These are phyloP conservation scores for Casuarina equisetifolia DNA, from an alignment of 306 rosid species.

Conservation along the genomic window DNA sequence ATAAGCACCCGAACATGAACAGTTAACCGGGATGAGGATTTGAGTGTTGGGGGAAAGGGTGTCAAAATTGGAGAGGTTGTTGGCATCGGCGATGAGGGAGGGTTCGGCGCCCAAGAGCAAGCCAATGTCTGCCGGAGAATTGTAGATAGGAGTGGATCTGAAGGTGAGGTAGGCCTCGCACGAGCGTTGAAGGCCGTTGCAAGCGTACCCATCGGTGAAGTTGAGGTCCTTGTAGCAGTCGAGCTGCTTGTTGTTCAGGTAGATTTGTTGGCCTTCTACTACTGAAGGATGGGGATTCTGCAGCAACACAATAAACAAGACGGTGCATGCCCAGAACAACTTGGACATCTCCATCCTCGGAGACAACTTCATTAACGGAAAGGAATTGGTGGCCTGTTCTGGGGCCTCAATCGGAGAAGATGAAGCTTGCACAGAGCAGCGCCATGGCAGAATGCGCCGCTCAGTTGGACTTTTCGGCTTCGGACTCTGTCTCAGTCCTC, in stretches of 20 bases:
- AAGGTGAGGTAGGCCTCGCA: slow-evolving; percentile 69
- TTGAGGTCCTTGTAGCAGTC: slow-evolving; percentile 31
- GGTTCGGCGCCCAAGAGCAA: slow-evolving; percentile 40
- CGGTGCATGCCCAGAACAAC: neutral
- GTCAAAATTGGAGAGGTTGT: slow-evolving; percentile 48
- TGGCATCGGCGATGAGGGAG: slow-evolving; percentile 35
- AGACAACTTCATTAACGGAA: too few relatives aligned
- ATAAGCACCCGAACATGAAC: slow-evolving; percentile 46
- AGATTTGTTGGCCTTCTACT: slow-evolving; percentile 43
- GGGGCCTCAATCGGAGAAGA: too few relatives aligned
- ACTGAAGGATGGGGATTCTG: neutral
- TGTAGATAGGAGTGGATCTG: slow-evolving; percentile 44
- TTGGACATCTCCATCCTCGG: neutral
- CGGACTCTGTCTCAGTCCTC: too few relatives aligned
- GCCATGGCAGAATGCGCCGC: too few relatives aligned
- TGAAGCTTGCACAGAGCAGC: too few relatives aligned
- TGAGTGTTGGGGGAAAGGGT: slow-evolving; percentile 28
- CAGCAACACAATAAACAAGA: neutral
- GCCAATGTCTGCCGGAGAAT: slow-evolving; percentile 37
- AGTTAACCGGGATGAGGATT: slow-evolving; percentile 49
- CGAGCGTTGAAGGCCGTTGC: slow-evolving; percentile 38
- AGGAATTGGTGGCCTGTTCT: too few relatives aligned
- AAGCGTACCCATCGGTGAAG: slow-evolving; percentile 44
- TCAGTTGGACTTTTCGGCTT: too few relatives aligned
- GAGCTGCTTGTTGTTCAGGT: slow-evolving; percentile 60